A percentile compares a stretch with the other conserved stretches of the same genome.
phyloP scores from a whole-genome alignment of 1,139 yeast genomes.

The Suhomyces anneliseae region DNA sequence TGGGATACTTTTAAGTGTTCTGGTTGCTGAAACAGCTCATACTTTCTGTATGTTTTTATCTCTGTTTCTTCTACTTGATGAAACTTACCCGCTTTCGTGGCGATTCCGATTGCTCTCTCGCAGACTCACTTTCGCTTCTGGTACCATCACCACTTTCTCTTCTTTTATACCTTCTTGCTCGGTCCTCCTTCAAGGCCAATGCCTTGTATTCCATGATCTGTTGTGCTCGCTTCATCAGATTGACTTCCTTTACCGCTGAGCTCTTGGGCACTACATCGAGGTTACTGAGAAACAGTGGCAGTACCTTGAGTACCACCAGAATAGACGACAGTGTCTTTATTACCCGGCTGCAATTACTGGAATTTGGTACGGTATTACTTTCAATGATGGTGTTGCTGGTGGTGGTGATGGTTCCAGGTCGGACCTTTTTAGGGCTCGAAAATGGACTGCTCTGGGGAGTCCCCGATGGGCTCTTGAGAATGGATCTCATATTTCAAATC shows the following conservation, averaged over 20 bases:
- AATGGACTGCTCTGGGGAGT: not conserved
- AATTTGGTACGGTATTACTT: not conserved
- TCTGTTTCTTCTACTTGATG: too few species aligned
- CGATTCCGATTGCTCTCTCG: not conserved
- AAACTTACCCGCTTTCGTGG: not conserved
- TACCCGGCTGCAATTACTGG: not conserved
- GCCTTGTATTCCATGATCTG: constrained; percentile 9
- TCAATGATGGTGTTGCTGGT: too few species aligned
- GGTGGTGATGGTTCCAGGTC: not conserved
- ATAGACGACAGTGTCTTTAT: not conserved
- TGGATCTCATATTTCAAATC: not conserved
- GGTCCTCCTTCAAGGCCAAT: constrained; percentile 22
- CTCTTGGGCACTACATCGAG: not conserved
- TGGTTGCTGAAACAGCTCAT: too few species aligned
- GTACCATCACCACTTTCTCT: not conserved
- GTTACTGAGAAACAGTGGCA: not conserved
- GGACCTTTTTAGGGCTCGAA: not conserved
- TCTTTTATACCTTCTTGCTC: constrained; percentile 19
- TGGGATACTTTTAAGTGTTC: too few species aligned
- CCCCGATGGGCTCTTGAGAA: constrained; percentile 1
- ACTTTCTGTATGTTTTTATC: too few species aligned
- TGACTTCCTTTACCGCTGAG: not conserved
- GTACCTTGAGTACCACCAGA: not conserved
- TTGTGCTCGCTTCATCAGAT: not conserved
- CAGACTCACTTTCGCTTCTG: not conserved